phyloP scores from a whole-genome alignment of 1,139 yeast species.

The Yamadazyma sp. region DNA sequence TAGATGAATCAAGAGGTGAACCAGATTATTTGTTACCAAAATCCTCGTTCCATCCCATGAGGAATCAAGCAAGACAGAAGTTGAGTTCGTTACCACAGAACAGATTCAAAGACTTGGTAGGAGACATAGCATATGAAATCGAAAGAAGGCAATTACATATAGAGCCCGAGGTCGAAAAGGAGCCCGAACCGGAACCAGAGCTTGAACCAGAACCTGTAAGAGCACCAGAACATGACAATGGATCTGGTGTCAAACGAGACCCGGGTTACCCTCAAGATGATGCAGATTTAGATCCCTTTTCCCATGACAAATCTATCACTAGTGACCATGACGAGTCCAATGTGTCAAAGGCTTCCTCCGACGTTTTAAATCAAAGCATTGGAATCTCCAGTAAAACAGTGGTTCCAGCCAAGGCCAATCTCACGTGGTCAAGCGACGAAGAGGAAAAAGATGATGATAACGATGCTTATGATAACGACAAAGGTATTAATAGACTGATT shows the following conservation, averaged over 20 bases:
- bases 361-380: conserved; percentile 31
- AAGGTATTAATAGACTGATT: background rate
- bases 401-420: conserved; percentile 73
- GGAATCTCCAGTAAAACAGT: conserved; percentile 62
- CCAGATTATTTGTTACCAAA: conserved; percentile 69
- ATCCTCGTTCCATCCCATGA: conserved; percentile 81
- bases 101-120: conserved; percentile 85
- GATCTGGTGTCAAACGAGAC: background rate
- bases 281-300: background rate
- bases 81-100: conserved; percentile 80
- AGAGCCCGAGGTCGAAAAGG: conserved; percentile 1
- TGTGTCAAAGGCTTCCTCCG: conserved; percentile 10
- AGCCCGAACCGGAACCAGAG: background rate
- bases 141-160: conserved; percentile 67
- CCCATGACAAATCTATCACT: background rate
- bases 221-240: background rate
- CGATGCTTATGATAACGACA: conserved; percentile 2
- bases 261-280: background rate
- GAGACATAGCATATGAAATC: conserved; percentile 85
- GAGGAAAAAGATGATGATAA: conserved; percentile 33
- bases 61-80: conserved; percentile 95
- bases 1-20: conserved; percentile 52
- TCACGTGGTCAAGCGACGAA: conserved; percentile 84
- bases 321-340: conserved; percentile 6
- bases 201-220: background rate